Evolutionary conservation across 1,284 basidiomycete genomes (phyloP).

Genomic region (Ceratobasidium sp.): DNA sequence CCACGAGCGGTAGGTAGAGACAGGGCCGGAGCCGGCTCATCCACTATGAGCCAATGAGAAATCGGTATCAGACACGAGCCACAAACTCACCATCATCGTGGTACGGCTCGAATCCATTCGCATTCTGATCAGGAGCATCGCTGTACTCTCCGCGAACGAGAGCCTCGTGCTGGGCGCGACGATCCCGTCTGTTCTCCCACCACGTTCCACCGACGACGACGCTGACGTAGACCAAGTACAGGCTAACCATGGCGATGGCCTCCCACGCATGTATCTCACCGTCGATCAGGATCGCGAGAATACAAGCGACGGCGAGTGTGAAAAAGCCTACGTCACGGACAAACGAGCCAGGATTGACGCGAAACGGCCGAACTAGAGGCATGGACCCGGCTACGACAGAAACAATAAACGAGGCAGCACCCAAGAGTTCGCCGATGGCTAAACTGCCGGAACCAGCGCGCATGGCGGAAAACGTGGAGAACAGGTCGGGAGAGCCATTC

Average conservation of each 20-base stretch:
- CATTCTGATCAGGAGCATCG: constrained; percentile 57
- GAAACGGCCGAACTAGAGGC: constrained; percentile 95
- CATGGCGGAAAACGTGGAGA: constrained; percentile 96
- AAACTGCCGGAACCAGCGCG: constrained; percentile 85
- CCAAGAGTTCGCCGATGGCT: constrained; percentile 94
- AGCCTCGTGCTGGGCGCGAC: constrained; percentile 63
- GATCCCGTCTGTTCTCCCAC: constrained; percentile 73
- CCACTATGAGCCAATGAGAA: constrained; percentile 2
- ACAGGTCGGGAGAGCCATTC: constrained; percentile 92
- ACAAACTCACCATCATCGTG: constrained; percentile 55
- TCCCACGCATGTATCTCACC: constrained; percentile 81
- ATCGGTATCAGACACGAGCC: constrained; percentile 1
- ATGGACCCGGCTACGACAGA: constrained; percentile 96
- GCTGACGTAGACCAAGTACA: constrained; percentile 84
- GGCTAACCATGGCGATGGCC: constrained; percentile 75
- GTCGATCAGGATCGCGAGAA: constrained; percentile 85
- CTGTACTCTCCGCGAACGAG: constrained; percentile 72
- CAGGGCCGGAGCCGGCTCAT: constrained; percentile 23
- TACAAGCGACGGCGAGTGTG: constrained; percentile 77
- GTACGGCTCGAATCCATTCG: constrained; percentile 53
- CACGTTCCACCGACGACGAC: constrained; percentile 84
- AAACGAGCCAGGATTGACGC: constrained; percentile 83
- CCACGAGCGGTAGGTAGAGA: constrained; percentile 53
- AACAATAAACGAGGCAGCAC: constrained; percentile 95
- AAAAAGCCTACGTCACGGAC: constrained; percentile 96